Evolutionary conservation across 306 rosid species (phyloP).

Genomic region (Pterocarpus macrocarpus): DNA sequence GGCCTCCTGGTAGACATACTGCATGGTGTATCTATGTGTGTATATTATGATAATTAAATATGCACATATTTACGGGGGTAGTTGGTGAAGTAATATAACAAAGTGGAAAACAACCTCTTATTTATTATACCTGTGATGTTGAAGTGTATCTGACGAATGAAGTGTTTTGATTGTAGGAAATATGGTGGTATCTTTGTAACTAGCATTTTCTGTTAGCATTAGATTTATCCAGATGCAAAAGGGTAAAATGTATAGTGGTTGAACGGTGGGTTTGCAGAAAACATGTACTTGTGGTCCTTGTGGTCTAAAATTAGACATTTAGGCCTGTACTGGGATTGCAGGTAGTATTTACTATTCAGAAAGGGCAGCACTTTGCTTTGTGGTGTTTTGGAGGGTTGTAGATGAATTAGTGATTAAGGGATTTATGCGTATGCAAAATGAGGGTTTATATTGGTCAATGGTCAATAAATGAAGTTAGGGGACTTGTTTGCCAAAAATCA

Average conservation of each 20-base stretch:
- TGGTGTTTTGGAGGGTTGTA: constrained; percentile 7
- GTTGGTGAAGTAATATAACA: background rate
- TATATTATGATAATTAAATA: background rate
- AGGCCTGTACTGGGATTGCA: background rate
- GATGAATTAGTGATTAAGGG: constrained; percentile 1
- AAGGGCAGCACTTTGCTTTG: background rate
- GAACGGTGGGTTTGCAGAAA: background rate
- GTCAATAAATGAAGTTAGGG: background rate
- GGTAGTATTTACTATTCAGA: background rate
- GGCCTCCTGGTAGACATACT: background rate
- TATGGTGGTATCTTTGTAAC: background rate
- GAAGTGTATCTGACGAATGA: background rate
- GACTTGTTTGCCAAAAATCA: constrained; percentile 4
- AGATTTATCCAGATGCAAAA: background rate
- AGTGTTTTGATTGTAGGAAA: constrained; percentile 10
- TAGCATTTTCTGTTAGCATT: background rate
- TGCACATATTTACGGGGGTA: background rate
- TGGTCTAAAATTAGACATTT: background rate
- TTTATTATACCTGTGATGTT: background rate
- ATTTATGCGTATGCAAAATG: background rate
- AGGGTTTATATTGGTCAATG: background rate
- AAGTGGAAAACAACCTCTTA: background rate
- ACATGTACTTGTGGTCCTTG: background rate
- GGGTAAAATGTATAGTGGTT: constrained; percentile 17
- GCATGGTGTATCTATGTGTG: background rate